Base-by-base conservation (phyloP, 768 basidiomycete species). In the Mrakia frigida region DNA sequence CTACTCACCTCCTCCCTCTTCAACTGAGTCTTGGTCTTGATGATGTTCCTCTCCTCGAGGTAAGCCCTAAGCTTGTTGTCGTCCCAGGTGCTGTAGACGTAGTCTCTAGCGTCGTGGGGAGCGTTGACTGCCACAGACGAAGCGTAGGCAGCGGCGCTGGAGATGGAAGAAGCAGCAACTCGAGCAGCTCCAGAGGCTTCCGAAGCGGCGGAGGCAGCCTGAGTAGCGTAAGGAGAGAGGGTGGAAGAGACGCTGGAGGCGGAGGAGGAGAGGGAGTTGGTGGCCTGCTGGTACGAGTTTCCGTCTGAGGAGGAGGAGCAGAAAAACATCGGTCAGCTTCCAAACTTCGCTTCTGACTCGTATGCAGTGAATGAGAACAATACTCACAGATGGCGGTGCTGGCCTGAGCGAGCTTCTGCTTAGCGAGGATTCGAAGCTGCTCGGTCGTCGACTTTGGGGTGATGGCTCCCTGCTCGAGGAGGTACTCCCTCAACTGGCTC, bases 61-160 rank as follows among this genome's bases (percentile, higher is more conserved):
- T 73, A 78, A 69, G 50, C 5, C 43, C 60, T 74, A 37, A 98
- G 83, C 79, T 87, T 86, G 80, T 86, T 90, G 79, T 95, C 92
- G 74, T 91, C 89, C 96, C 96, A 97, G 0, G 91, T 88, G 0
- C 91, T 93, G 83, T 91, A 96, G 25, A 94, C 84, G 80, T 94
- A 95, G 82, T 98, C 94, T 82, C 89, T 92, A 41, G 89, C 83
- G 76, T 91, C 88, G 78, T 77, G 78, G 41, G 78, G 70, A 21
- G 81, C 83, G 77, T 82, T 81, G 41, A 81, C 78, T 56, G 80
- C 79, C 23, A 74, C 23, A n/a, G 65, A 72, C 13, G 67, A 50
- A 39, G 53, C 76, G 28, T 33, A 61, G 31, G 21, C 28, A 53
- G 68, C 56, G 52, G 53, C 68, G 35, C 63, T 59, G 13, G 50